Evolutionary conservation across 176 grass and related monocot genomes (phyloP).

Genomic region (Avena insularis): DNA sequence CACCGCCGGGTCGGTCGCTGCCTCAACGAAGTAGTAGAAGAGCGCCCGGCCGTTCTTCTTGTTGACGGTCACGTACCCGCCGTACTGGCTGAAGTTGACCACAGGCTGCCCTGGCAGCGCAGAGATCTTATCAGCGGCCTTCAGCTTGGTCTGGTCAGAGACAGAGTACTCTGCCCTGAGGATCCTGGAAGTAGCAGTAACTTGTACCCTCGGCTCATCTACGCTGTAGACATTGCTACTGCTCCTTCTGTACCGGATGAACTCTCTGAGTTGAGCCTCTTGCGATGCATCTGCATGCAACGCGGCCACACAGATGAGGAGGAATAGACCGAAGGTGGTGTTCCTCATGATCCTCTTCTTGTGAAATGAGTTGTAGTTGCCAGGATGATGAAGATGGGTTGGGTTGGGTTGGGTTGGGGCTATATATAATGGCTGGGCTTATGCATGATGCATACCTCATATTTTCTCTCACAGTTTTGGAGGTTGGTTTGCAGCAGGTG

Average conservation of each 20-base stretch:
- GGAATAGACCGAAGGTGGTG: background rate
- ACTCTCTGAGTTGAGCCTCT: conserved; percentile 18
- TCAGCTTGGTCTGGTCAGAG: background rate
- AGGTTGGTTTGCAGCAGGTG: background rate
- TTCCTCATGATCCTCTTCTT: background rate
- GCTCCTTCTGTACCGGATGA: conserved; percentile 12
- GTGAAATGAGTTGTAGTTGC: background rate
- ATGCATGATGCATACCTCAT: background rate
- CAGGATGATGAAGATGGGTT: background rate
- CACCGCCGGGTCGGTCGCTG: background rate
- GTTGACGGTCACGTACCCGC: conserved; percentile 52
- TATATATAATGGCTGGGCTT: conserved; percentile 15
- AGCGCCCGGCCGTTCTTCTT: conserved; percentile 34
- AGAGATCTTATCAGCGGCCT: conserved; percentile 43
- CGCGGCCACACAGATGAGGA: background rate
- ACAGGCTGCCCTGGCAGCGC: conserved; percentile 38
- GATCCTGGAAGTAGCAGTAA: background rate
- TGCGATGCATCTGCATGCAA: conserved; percentile 23
- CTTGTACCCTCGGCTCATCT: background rate
- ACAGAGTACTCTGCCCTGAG: background rate
- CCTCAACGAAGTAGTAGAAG: conserved; percentile 61
- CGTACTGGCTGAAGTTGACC: conserved; percentile 43
- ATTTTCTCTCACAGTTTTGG: background rate
- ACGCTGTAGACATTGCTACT: background rate
- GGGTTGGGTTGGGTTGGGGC: background rate